Conservation (phyloP, 345 rosid genomes). For the Luvunga scandens region DNA sequence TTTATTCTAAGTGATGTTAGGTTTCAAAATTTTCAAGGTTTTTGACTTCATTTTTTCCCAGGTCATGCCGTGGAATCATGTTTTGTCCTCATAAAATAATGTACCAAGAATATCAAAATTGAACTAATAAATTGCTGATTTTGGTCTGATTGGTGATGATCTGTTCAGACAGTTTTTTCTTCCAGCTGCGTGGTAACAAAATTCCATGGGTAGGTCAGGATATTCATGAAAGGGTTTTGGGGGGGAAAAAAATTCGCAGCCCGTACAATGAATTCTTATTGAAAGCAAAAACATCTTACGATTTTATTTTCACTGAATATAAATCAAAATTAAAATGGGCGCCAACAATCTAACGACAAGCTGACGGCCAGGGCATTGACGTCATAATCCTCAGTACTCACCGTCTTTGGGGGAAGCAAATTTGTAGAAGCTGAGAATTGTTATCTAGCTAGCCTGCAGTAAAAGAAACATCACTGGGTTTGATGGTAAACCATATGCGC, state of each 20-base stretch:
- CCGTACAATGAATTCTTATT: not conserved
- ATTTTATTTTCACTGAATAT: not conserved
- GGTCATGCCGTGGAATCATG: not conserved
- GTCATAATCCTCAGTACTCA: not conserved
- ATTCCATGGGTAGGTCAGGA: not conserved
- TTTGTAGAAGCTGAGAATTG: not conserved
- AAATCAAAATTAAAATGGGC: not conserved
- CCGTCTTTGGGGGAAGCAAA: not conserved
- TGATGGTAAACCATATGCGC: not conserved
- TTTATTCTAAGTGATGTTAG: not conserved
- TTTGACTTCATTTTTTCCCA: not conserved
- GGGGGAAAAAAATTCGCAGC: not conserved
- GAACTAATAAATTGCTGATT: slow-evolving; percentile 8
- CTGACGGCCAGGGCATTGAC: not conserved
- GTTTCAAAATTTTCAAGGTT: not conserved
- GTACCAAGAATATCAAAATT: not conserved
- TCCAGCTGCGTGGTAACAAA: too few relatives aligned
- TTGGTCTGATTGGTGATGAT: not conserved
- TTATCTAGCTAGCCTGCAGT: not conserved
- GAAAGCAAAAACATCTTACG: not conserved
- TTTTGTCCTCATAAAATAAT: slow-evolving; percentile 13
- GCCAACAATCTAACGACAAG: not conserved
- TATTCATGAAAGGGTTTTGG: not conserved
- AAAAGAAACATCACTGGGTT: not conserved
- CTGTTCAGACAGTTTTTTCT: too few relatives aligned